Conservation (phyloP, 108 stramenopile genomes). For the Nitzschia sp. region DNA sequence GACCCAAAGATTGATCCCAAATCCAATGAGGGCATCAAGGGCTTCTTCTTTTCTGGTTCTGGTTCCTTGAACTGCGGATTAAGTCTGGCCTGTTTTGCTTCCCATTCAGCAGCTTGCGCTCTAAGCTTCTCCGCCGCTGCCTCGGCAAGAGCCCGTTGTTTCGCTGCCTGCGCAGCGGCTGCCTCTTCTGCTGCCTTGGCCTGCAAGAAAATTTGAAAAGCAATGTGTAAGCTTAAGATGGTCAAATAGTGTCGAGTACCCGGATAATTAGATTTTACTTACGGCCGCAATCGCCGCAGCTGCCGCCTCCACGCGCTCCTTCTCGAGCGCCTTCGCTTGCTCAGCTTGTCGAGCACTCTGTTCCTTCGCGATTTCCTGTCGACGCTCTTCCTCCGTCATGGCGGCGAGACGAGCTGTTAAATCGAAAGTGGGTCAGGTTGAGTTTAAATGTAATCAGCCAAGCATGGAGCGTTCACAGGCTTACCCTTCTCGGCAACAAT, state of each 20-base stretch:
- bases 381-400: slow-evolving; percentile 38
- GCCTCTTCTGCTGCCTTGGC: slow-evolving; percentile 60
- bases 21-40: slow-evolving; percentile 12
- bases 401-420: slow-evolving; percentile 24
- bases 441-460: too few species aligned
- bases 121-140: slow-evolving; percentile 65
- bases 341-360: slow-evolving; percentile 28
- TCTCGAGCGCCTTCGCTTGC: slow-evolving; percentile 51
- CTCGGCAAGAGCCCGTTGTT: slow-evolving; percentile 60
- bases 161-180: slow-evolving; percentile 61
- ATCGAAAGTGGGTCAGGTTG: not conserved
- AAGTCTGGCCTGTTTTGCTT: slow-evolving; percentile 53
- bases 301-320: slow-evolving; percentile 48
- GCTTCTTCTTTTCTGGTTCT: not conserved
- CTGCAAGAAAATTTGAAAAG: slow-evolving; percentile 16
- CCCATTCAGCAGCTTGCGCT: slow-evolving; percentile 61
- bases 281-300: slow-evolving; percentile 67
- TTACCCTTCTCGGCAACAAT: slow-evolving; percentile 13
- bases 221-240: not conserved
- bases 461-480: too few species aligned
- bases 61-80: slow-evolving; percentile 6
- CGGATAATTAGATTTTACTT: slow-evolving; percentile 8
- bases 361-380: slow-evolving; percentile 42
- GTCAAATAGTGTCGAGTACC: not conserved
- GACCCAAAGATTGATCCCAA: slow-evolving; percentile 13